phyloP scores from a whole-genome alignment of 768 basidiomycete genomes.

The Lactifluus rugatus region DNA sequence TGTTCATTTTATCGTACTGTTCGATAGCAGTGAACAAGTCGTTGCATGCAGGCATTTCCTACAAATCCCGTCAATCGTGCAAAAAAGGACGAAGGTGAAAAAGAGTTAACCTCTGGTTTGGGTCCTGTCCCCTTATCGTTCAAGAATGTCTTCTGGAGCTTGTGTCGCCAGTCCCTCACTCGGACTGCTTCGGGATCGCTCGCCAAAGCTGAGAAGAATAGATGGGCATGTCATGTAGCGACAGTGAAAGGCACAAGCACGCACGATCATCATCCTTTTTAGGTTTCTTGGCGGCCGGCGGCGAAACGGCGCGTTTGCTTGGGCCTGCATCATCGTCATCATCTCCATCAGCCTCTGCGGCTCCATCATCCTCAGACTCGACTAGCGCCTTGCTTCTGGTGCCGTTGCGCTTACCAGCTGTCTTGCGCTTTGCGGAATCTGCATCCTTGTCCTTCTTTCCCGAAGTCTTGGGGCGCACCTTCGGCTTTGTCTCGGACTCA shows the following conservation, averaged over 20 bases:
- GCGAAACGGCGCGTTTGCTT: conserved; percentile 41
- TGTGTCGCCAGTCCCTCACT: conserved; percentile 89
- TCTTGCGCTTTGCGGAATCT: conserved; percentile 29
- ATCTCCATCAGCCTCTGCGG: conserved; percentile 26
- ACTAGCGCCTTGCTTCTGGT: conserved; percentile 51
- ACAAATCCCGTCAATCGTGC: conserved; percentile 3
- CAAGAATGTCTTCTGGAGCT: conserved; percentile 80
- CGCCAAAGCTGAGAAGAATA: conserved; percentile 32
- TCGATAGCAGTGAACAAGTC: conserved; percentile 69
- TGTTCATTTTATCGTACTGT: conserved; percentile 63
- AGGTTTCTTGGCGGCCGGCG: conserved; percentile 57
- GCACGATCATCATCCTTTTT: conserved; percentile 55
- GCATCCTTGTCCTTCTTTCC: conserved; percentile 38
- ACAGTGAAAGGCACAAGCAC: conserved; percentile 32
- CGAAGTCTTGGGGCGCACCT: conserved; percentile 37
- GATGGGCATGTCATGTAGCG: background rate
- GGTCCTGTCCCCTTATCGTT: conserved; percentile 48
- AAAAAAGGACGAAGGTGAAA: background rate
- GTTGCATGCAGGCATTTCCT: conserved; percentile 76
- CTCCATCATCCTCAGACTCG: conserved; percentile 59
- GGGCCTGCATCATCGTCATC: conserved; percentile 33
- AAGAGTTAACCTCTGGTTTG: conserved; percentile 47
- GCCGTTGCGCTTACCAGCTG: conserved; percentile 41
- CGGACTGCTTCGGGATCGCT: conserved; percentile 56
- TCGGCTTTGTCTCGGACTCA: conserved; percentile 41